These are phyloP conservation scores for Pseudogymnoascus sp. DNA, from an alignment of 2,329 filamentous ascomycete genomes.

Conservation along the genomic window DNA sequence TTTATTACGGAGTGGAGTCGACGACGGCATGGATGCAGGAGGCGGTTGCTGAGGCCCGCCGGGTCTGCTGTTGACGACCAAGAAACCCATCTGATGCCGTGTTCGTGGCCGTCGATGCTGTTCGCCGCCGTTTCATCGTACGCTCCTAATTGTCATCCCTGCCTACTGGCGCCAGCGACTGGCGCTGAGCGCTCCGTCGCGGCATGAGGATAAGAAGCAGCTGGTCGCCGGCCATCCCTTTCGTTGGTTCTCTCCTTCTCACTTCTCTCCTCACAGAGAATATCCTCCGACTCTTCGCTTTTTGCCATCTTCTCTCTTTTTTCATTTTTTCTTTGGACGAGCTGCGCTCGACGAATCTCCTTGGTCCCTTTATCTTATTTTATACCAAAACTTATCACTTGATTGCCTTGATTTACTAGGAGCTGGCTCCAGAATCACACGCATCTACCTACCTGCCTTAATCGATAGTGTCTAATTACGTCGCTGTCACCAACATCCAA, in stretches of 20 bases:
- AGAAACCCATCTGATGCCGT: conserved; percentile 24
- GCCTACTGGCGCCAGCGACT: not conserved
- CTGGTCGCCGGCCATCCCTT: conserved; percentile 13
- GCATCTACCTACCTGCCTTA: conserved; percentile 14
- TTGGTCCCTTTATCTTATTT: conserved; percentile 20
- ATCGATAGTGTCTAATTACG: conserved; percentile 24
- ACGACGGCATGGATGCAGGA: conserved; percentile 8
- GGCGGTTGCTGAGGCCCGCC: conserved; percentile 26
- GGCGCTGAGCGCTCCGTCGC: conserved; percentile 9
- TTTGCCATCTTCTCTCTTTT: conserved; percentile 18
- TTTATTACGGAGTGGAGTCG: conserved; percentile 3
- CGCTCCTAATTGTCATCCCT: not conserved
- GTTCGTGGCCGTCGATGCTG: conserved; percentile 1
- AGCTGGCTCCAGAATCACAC: conserved; percentile 24
- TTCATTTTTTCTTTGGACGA: conserved; percentile 21
- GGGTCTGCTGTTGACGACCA: conserved; percentile 27
- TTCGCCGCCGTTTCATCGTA: not conserved
- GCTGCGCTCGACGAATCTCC: conserved; percentile 27
- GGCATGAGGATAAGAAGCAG: conserved; percentile 26
- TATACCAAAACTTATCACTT: conserved; percentile 3
- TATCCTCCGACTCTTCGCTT: conserved; percentile 16
- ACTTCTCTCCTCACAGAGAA: not conserved
- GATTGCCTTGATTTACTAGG: conserved; percentile 16
- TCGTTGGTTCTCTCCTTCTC: not conserved
- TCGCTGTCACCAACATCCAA: conserved; percentile 11